Percentiles rank a stretch among this genome's conserved stretches.
Evolutionary conservation across 768 basidiomycete genomes (phyloP).

Genomic region (Russula compacta): DNA sequence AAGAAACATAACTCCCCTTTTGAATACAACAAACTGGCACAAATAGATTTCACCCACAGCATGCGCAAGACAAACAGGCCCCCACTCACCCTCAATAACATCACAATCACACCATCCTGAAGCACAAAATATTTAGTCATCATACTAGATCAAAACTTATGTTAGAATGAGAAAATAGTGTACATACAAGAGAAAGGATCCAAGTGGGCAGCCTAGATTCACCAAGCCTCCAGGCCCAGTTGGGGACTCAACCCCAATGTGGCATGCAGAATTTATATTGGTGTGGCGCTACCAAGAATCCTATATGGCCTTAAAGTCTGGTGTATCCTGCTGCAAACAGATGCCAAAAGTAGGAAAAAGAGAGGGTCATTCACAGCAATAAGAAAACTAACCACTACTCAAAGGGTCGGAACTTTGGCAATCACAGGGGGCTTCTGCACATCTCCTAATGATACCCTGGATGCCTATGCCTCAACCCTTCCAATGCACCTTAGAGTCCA

Average conservation of each 20-base stretch:
- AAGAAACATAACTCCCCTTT: too few relatives aligned
- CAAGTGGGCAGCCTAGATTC: neutral
- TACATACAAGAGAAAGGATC: neutral
- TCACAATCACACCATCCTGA: neutral
- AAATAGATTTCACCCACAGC: too few relatives aligned
- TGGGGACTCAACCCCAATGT: neutral
- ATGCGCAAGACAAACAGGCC: neutral
- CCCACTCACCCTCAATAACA: neutral
- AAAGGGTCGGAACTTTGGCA: conserved; percentile 16
- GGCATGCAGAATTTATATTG: neutral
- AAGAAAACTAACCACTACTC: neutral
- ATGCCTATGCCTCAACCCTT: conserved; percentile 1
- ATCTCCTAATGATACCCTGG: conserved; percentile 9
- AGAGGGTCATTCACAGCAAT: neutral
- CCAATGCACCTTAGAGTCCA: conserved; percentile 9
- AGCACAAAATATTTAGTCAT: neutral
- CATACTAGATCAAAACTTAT: neutral
- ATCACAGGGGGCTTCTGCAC: conserved; percentile 22
- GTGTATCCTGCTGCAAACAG: conserved; percentile 1
- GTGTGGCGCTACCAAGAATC: neutral
- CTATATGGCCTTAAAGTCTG: conserved; percentile 10
- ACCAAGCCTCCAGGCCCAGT: neutral
- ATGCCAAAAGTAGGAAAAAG: too few relatives aligned
- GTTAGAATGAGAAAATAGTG: neutral
- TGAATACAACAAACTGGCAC: too few relatives aligned